Evolutionary conservation across 176 grass and related monocot genomes (phyloP).

Genomic region (Sorghum bicolor): Sorghum_bicolor_NCBIv3 NC_012870.2:73216001-73216500

Average conservation of each 20-base stretch:
- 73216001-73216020: slow-evolving; percentile 27
- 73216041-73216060: slow-evolving; percentile 2
- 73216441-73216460: background rate
- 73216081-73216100: slow-evolving; percentile 2
- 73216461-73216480: background rate
- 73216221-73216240: slow-evolving; percentile 92
- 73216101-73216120: background rate
- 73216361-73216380: background rate
- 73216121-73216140: background rate
- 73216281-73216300: slow-evolving; percentile 36
- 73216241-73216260: slow-evolving; percentile 83
- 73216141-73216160: slow-evolving; percentile 29
- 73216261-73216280: slow-evolving; percentile 16
- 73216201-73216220: slow-evolving; percentile 47
- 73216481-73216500: background rate
- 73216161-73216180: slow-evolving; percentile 40
- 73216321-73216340: background rate
- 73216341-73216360: background rate
- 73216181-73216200: slow-evolving; percentile 56
- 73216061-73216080: background rate
- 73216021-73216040: slow-evolving; percentile 44
- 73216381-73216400: background rate
- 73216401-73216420: background rate
- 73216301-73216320: slow-evolving; percentile 31
- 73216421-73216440: background rate